Evolutionary conservation across 2,329 filamentous ascomycete species (phyloP).

Genomic region (Raffaelea ambrosiae): DNA sequence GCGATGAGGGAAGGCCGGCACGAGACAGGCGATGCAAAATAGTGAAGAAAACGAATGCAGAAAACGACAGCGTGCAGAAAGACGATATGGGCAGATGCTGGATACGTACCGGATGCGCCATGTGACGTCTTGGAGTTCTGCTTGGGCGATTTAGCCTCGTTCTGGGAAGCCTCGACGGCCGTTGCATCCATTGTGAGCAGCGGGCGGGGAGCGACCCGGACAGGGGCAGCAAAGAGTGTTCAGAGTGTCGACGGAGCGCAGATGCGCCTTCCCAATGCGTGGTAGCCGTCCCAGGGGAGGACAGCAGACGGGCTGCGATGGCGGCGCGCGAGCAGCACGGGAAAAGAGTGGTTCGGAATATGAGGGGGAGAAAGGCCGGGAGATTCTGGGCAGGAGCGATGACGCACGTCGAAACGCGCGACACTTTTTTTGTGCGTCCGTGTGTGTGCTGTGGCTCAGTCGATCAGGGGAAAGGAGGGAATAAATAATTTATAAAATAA

Average conservation of each 20-base stretch:
- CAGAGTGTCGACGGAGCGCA: not conserved
- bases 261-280: not conserved
- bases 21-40: too few species aligned
- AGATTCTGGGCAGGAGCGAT: too few species aligned
- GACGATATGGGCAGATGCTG: not conserved
- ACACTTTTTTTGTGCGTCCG: too few species aligned
- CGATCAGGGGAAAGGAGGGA: not conserved
- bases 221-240: not conserved
- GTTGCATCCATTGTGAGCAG: conserved; percentile 41
- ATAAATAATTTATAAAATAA: not conserved
- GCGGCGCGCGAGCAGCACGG: too few species aligned
- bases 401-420: too few species aligned
- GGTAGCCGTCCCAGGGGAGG: not conserved
- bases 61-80: not conserved
- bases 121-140: conserved; percentile 31
- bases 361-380: too few species aligned
- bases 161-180: conserved; percentile 25
- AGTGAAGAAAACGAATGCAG: not conserved
- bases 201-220: conserved; percentile 4
- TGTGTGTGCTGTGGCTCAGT: too few species aligned
- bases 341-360: too few species aligned
- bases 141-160: conserved; percentile 41
- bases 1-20: too few species aligned
- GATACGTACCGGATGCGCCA: conserved; percentile 33
- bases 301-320: too few species aligned